These are phyloP conservation scores for Trichoderma gamsii DNA, from an alignment of 495 filamentous ascomycete genomes.

Conservation along the genomic window DNA sequence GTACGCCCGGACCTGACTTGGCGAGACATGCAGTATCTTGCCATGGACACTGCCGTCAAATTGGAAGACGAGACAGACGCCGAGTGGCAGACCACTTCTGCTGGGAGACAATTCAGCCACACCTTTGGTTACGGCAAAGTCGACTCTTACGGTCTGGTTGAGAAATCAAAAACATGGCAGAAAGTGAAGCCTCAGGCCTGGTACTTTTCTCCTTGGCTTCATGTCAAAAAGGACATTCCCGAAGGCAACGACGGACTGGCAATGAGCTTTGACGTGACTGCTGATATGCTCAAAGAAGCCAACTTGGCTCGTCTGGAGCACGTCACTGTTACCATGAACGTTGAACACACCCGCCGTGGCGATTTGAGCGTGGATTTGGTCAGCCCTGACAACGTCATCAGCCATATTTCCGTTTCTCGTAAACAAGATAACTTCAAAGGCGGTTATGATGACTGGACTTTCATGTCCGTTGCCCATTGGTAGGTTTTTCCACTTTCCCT, in stretches of 20 bases:
- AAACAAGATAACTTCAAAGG: constrained; percentile 51
- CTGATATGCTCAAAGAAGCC: constrained; percentile 66
- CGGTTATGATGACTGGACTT: constrained; percentile 97
- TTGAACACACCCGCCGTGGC: constrained; percentile 76
- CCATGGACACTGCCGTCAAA: constrained; percentile 76
- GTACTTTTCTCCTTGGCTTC: constrained; percentile 88
- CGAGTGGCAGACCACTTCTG: constrained; percentile 68
- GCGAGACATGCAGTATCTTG: constrained; percentile 91
- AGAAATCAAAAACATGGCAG: constrained; percentile 78
- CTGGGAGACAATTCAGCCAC: constrained; percentile 84
- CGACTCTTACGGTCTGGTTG: constrained; percentile 78
- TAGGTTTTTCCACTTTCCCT: constrained; percentile 37
- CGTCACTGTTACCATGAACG: constrained; percentile 96
- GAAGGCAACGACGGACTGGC: constrained; percentile 77
- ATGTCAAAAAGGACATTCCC: constrained; percentile 79
- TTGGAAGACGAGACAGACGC: constrained; percentile 67
- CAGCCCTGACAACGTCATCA: constrained; percentile 74
- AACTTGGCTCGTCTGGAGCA: constrained; percentile 87
- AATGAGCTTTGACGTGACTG: constrained; percentile 69
- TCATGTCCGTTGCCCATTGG: constrained; percentile 97
- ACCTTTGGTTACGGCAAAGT: constrained; percentile 93
- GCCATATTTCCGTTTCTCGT: constrained; percentile 73
- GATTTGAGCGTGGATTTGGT: constrained; percentile 90
- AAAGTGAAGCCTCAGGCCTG: constrained; percentile 95
- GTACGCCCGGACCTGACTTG: constrained; percentile 82